Base-by-base conservation (phyloP, 345 rosid species). In the Eucalyptus tenuipes region DNA sequence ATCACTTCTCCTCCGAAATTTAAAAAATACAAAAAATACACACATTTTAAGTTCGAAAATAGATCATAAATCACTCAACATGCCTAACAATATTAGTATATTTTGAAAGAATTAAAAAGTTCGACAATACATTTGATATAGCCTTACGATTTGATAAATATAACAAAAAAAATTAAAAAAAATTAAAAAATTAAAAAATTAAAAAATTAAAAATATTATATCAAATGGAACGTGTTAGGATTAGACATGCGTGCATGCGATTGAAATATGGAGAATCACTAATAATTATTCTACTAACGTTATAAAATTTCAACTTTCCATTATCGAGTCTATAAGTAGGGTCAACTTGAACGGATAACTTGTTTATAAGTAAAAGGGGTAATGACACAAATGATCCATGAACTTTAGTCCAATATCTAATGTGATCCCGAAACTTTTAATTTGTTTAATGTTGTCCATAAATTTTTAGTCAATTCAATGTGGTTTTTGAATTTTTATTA, bases 371-470 rank as follows among this genome's bases (percentile, higher is more conserved):
- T 55, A 55, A 55, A 10, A 22, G 1, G 0, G 29, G 24, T 55
- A 24, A 55, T 55, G 13, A 55, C 29, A 55, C 1, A 55, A 24
- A 55, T 55, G 0, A 22, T 55, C 13, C 6, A 22, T 55, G 1
- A 55, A 10, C 1, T 55, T 55, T 55, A 55, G 61, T 55, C 5
- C 0, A 55, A 55, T 55, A 8, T 24, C 12, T 6, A 55, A 55
- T 24, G 13, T 4, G 61, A 22, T 55, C 27, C 3, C 0, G 0
- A 22, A 55, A 55, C 3, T 55, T 55, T 24, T 55, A 55, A 55
- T 55, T 55, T 55, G 6, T 25, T 55, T 22, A 24, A 55, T 55
- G 29, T 1, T 0, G 3, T 8, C 13, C 1, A 7, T 10, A 24
- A 22, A 4, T 24, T 24, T 24, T 55, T 52, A 20, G 5, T 52